A percentile compares a stretch with the other conserved stretches of the same genome.
Conservation (phyloP, 2,329 filamentous ascomycete genomes). For the Sporothrix phasma region DNA sequence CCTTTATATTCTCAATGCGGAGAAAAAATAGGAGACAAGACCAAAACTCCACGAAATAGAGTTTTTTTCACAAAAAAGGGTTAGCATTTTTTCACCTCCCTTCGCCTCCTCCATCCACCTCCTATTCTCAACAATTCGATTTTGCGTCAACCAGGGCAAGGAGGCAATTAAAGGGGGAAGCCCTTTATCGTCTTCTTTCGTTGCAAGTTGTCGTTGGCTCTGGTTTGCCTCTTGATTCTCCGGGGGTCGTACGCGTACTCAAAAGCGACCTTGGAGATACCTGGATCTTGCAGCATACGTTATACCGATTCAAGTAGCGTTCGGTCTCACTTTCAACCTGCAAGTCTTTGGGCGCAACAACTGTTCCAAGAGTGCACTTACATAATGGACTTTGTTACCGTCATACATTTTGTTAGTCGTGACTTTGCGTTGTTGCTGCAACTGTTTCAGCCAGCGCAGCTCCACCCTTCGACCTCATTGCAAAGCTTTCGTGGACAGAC, state of each 20-base stretch:
- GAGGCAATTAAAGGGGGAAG: neutral
- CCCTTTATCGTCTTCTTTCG: neutral
- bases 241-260: neutral
- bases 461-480: too few relatives aligned
- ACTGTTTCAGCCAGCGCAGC: neutral
- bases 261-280: neutral
- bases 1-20: neutral
- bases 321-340: neutral
- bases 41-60: too few relatives aligned
- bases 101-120: neutral
- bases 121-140: neutral
- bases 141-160: neutral
- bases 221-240: neutral
- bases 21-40: neutral
- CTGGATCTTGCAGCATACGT: neutral
- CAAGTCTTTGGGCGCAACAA: neutral
- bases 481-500: neutral
- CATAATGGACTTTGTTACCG: neutral
- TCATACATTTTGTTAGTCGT: neutral
- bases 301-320: neutral
- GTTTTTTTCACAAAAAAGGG: neutral
- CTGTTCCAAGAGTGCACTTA: neutral
- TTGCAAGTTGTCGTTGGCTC: neutral
- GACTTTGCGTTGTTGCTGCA: neutral
- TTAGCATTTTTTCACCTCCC: neutral